A percentile compares a stretch with the other conserved stretches of the same genome.
phyloP scores from a whole-genome alignment of 495 filamentous ascomycete species.

The Neurospora sp. region DNA sequence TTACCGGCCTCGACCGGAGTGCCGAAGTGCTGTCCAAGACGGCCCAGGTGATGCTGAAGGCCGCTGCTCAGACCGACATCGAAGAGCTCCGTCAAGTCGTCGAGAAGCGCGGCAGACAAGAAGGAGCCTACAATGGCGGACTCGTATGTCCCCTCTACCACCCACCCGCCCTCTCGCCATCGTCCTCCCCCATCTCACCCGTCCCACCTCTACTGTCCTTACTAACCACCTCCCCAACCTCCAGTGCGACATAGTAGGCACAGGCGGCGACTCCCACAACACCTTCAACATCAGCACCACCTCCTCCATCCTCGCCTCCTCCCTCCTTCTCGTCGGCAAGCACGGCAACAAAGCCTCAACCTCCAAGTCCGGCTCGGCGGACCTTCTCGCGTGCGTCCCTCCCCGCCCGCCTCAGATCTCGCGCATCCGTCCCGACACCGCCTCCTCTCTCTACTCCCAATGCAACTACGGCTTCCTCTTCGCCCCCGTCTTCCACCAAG shows the following conservation, averaged over 20 bases:
- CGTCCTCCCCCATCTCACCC: too few relatives aligned
- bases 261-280: slow-evolving; percentile 89
- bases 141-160: slow-evolving; percentile 38
- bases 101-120: slow-evolving; percentile 41
- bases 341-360: slow-evolving; percentile 96
- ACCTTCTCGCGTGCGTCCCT: slow-evolving; percentile 65
- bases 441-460: slow-evolving; percentile 57
- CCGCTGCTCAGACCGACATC: slow-evolving; percentile 42
- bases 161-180: too few relatives aligned
- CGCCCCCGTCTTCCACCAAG: slow-evolving; percentile 91
- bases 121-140: slow-evolving; percentile 62
- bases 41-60: slow-evolving; percentile 53
- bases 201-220: not conserved
- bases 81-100: slow-evolving; percentile 33
- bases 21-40: slow-evolving; percentile 71
- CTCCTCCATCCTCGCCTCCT: slow-evolving; percentile 81
- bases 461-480: slow-evolving; percentile 95
- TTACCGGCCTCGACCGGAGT: slow-evolving; percentile 67
- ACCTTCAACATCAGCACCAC: slow-evolving; percentile 98
- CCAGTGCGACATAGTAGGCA: slow-evolving; percentile 95
- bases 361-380: slow-evolving; percentile 89
- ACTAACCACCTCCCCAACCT: slow-evolving; percentile 1
- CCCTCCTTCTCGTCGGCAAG: slow-evolving; percentile 74
- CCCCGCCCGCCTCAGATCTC: slow-evolving; percentile 63
- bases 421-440: slow-evolving; percentile 58